Evolutionary conservation across 1,284 basidiomycete species (phyloP), one percentile per base, ranked within the genome.

Genomic region (Athelia psychrophila): DNA sequence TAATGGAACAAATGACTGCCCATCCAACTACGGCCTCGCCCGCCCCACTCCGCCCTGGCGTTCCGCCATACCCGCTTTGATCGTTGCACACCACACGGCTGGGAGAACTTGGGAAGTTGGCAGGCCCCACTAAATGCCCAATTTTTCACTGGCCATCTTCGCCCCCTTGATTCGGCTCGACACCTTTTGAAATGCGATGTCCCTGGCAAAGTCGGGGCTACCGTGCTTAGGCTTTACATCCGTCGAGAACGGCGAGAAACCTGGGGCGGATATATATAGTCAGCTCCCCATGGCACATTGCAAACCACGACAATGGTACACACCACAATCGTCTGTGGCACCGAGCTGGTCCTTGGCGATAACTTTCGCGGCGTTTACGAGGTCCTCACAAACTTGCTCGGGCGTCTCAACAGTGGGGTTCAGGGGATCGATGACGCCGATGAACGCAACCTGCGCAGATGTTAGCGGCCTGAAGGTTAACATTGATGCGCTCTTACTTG

Each of bases 311-410:
- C n/a, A n/a, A n/a, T n/a, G n/a, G 48, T 24, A 42, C 36, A 23
- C 36, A 49, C 48, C 59, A 45, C 59, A 61, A 49, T 61, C 59
- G 47, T 61, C 59, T n/a, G 59, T 61, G 27, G 56, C 58, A 22
- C 59, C 59, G 32, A 61, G 55, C 22, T 57, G 53, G 20, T 59
- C 55, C 25, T 47, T 50, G 3, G 60, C 58, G 32, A 61, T 61
- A 38, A 59, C 56, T 45, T 57, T 59, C 2, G 60, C 50, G 2
- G 60, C 60, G 6, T 45, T 49, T 24, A 59, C 32, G 40, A 59
- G 52, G n/a, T 27, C 47, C 16, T 53, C 50, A 20, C 55, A 54
- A 13, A 59, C 49, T 27, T 55, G 35, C 20, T 58, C 56, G 8
- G 60, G 56, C 6, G 54, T 55, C 49, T 61, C 59, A 19, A 60